Percentiles rank a stretch among this genome's conserved stretches.
Evolutionary conservation across 202 grass and related monocot species (phyloP).

Genomic region (Carex sylvatica): DNA sequence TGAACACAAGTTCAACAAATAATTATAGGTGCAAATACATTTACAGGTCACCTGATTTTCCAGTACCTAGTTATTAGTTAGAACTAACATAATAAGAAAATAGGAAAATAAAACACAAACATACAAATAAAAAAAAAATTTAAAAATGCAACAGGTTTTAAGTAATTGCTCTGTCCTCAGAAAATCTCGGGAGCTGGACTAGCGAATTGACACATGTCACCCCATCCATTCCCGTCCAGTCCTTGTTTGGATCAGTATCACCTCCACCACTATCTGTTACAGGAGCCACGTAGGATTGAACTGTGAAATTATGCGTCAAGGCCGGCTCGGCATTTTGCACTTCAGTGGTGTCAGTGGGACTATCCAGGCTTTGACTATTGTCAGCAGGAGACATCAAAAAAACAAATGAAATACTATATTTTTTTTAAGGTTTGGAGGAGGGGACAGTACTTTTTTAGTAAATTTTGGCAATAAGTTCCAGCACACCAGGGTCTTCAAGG

Average conservation of each 20-base stretch:
- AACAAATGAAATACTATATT: too few species aligned
- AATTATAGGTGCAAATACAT: constrained; percentile 28
- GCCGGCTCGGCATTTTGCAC: constrained; percentile 41
- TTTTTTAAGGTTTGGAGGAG: too few species aligned
- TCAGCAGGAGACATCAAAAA: constrained; percentile 50
- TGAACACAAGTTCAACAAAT: neutral
- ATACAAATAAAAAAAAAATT: constrained; percentile 8
- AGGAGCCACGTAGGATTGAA: constrained; percentile 41
- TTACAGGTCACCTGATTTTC: constrained; percentile 29
- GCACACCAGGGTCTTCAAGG: too few species aligned
- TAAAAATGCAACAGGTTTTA: constrained; percentile 18
- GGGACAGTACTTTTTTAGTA: too few species aligned
- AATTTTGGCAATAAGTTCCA: too few species aligned
- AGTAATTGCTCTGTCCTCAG: constrained; percentile 49
- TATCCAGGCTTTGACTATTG: constrained; percentile 45
- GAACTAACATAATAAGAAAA: constrained; percentile 38
- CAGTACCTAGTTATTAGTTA: constrained; percentile 22
- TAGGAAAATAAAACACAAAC: constrained; percentile 20
- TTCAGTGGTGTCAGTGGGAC: constrained; percentile 42
- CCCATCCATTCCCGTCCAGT: constrained; percentile 78
- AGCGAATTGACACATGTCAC: constrained; percentile 91
- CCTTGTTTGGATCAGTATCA: constrained; percentile 35
- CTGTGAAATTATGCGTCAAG: constrained; percentile 79
- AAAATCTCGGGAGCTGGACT: constrained; percentile 98
- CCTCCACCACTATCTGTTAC: constrained; percentile 23